These are phyloP conservation scores for Vigna mungo DNA, from an alignment of 306 rosid species.

Conservation along the genomic window DNA sequence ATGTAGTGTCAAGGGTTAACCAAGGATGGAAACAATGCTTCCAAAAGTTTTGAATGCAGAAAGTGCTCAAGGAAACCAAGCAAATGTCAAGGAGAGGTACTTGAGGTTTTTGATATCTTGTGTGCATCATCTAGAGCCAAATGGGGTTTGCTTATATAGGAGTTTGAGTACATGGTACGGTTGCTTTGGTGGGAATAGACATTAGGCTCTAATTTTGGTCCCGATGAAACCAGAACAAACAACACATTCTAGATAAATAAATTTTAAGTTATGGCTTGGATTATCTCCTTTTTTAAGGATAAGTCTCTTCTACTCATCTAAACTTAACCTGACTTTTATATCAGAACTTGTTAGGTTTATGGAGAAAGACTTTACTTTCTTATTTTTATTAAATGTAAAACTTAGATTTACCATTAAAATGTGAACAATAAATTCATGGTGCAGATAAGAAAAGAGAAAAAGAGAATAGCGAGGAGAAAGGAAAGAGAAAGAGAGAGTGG, in stretches of 20 bases:
- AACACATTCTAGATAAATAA: too few species aligned
- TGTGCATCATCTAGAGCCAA: conserved; percentile 43
- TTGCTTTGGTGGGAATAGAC: conserved; percentile 34
- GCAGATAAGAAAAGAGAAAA: too few species aligned
- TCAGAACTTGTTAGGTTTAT: too few species aligned
- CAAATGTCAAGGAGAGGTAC: conserved; percentile 9
- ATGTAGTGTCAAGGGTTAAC: conserved; percentile 16
- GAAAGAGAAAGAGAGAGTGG: conserved; percentile 39
- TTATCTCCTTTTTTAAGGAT: too few species aligned
- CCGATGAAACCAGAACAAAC: too few species aligned
- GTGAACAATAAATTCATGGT: too few species aligned
- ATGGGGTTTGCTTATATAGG: conserved; percentile 62
- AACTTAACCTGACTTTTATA: too few species aligned
- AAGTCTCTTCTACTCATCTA: too few species aligned
- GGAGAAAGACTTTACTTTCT: too few species aligned
- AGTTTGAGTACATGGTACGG: conserved; percentile 36
- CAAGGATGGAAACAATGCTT: conserved; percentile 35
- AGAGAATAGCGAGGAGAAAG: not conserved
- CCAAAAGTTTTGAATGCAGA: not conserved
- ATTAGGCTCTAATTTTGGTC: not conserved
- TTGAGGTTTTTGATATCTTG: conserved; percentile 42
- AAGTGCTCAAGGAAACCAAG: not conserved
- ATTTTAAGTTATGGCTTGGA: too few species aligned
- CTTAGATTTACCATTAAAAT: too few species aligned
- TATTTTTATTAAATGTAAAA: too few species aligned